Evolutionary conservation across 2,329 filamentous ascomycete genomes (phyloP).

Genomic region (Sclerotinia spermophila): DNA sequence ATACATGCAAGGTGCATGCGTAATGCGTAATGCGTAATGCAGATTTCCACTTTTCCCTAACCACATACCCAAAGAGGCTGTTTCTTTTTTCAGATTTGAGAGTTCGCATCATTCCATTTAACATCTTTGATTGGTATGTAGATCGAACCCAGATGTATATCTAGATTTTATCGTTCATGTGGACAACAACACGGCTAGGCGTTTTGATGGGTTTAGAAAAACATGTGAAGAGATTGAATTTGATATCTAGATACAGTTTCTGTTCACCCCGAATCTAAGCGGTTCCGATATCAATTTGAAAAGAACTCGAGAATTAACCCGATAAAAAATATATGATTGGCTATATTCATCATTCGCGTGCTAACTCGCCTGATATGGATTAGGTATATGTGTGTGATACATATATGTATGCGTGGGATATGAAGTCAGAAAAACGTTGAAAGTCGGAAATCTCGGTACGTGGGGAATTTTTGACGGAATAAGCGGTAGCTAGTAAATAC

Average conservation of each 20-base stretch:
- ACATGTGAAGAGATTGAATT: conserved; percentile 7
- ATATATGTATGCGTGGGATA: neutral
- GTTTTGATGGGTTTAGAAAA: neutral
- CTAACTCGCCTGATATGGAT: neutral
- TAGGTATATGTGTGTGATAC: neutral
- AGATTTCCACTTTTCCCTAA: neutral
- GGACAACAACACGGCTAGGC: neutral
- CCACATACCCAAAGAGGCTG: neutral
- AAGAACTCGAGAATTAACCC: neutral
- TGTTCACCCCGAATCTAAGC: neutral
- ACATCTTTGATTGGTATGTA: neutral
- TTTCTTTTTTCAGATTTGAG: neutral
- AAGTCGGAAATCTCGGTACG: neutral
- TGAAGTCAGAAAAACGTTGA: neutral
- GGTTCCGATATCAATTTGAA: neutral
- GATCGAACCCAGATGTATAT: neutral
- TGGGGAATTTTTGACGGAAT: neutral
- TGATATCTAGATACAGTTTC: neutral
- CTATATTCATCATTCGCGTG: neutral
- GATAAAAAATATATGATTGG: neutral
- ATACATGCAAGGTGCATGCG: neutral
- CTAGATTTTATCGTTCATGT: neutral
- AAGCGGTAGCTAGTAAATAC: neutral
- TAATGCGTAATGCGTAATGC: conserved; percentile 9
- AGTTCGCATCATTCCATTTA: neutral